Conservation (phyloP, 2,329 filamentous ascomycete genomes). For the Erysiphe pisi region DNA sequence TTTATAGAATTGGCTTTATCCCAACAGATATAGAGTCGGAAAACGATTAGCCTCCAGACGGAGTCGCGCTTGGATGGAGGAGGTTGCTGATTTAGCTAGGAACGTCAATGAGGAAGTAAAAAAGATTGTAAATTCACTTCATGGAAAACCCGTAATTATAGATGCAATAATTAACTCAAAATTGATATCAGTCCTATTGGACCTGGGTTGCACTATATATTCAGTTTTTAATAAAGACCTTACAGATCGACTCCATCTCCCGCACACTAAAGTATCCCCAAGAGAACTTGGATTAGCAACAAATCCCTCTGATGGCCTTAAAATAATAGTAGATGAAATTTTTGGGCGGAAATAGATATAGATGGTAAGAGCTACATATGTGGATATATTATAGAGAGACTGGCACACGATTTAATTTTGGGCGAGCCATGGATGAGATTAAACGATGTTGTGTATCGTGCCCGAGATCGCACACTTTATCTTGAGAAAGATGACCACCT, state of each 20-base stretch:
- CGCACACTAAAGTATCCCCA: not conserved
- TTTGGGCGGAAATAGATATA: constrained; percentile 3
- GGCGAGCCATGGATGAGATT: constrained; percentile 10
- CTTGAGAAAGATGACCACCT: constrained; percentile 3
- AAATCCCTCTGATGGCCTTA: not conserved
- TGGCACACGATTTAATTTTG: constrained; percentile 3
- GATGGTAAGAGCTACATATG: not conserved
- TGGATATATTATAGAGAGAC: not conserved
- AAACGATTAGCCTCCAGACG: not conserved
- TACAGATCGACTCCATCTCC: constrained; percentile 1
- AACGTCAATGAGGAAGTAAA: not conserved
- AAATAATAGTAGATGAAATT: constrained; percentile 14
- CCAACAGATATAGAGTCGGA: not conserved
- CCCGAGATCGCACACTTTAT: not conserved
- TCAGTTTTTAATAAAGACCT: not conserved
- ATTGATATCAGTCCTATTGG: not conserved
- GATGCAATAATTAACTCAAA: constrained; percentile 23
- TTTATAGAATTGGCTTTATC: no score
- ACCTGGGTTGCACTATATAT: constrained; percentile 23
- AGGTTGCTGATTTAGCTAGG: no score
- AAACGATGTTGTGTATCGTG: constrained; percentile 1
- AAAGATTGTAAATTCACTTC: not conserved
- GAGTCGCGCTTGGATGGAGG: not conserved
- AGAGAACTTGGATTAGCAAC: not conserved
- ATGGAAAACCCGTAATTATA: not conserved